A percentile compares a stretch with the other conserved stretches of the same genome.
Conservation (phyloP, 2,329 filamentous ascomycete genomes). For the Ophiosphaerella korrae region DNA sequence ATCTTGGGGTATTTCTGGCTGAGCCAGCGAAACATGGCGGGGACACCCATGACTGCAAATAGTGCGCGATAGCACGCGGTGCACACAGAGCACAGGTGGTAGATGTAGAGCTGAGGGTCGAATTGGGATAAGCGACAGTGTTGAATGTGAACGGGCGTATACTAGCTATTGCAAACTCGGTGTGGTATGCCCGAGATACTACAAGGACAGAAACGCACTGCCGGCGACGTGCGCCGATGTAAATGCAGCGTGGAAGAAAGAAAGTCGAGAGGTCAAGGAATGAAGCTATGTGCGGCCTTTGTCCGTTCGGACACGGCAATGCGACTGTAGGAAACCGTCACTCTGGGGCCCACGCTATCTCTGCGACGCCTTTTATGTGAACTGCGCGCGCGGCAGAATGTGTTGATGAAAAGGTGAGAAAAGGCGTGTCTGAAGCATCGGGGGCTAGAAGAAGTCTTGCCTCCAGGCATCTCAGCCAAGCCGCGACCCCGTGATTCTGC, state of each 20-base stretch:
- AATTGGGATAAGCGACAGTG: slow-evolving; percentile 15
- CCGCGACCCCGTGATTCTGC: slow-evolving; percentile 22
- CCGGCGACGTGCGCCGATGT: slow-evolving; percentile 17
- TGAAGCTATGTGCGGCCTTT: slow-evolving; percentile 5
- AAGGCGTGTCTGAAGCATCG: slow-evolving; percentile 4
- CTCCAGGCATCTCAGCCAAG: slow-evolving; percentile 16
- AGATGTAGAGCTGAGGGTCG: slow-evolving; percentile 6
- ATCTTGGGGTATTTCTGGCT: slow-evolving; percentile 98
- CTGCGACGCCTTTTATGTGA: neutral
- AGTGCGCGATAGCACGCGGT: slow-evolving; percentile 24
- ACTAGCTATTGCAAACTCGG: slow-evolving; percentile 16
- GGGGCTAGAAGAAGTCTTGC: slow-evolving; percentile 11
- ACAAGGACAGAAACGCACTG: slow-evolving; percentile 14
- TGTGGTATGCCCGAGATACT: slow-evolving; percentile 26
- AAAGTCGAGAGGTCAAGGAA: slow-evolving; percentile 8
- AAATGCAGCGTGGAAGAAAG: slow-evolving; percentile 15
- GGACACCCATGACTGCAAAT: slow-evolving; percentile 77
- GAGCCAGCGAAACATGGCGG: slow-evolving; percentile 93
- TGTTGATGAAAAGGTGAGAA: slow-evolving; percentile 9
- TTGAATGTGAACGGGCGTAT: slow-evolving; percentile 20
- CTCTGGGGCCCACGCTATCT: neutral
- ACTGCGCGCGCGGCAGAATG: slow-evolving; percentile 2
- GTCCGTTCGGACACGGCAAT: slow-evolving; percentile 6
- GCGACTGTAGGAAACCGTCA: neutral
- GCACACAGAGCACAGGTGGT: slow-evolving; percentile 1